Evolutionary conservation across 208 protist genomes (phyloP).

Genomic region (Wallacemonas sp.): DNA sequence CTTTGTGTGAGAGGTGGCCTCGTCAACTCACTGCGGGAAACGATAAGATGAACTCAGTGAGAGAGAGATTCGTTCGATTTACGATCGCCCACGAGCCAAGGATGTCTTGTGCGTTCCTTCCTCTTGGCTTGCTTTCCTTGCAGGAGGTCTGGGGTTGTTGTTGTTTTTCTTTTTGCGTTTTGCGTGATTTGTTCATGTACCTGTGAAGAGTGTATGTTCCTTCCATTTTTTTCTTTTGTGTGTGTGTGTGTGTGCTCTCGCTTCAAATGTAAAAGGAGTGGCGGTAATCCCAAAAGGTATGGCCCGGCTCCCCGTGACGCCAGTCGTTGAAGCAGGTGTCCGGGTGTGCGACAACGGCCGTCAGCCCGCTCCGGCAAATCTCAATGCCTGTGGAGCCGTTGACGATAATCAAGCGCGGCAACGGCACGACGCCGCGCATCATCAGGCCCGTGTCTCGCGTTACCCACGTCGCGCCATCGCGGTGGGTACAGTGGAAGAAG

Average conservation of each 20-base stretch:
- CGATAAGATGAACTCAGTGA: too few relatives aligned
- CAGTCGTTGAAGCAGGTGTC: slow-evolving; percentile 73
- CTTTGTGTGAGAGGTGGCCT: too few relatives aligned
- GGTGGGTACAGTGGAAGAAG: slow-evolving; percentile 82
- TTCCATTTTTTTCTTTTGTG: neutral
- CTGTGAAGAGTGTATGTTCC: too few relatives aligned
- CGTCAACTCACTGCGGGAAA: too few relatives aligned
- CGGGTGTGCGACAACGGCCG: slow-evolving; percentile 58
- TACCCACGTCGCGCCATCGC: slow-evolving; percentile 77
- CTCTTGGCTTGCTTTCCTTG: too few relatives aligned
- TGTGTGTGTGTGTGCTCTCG: neutral
- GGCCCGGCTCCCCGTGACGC: slow-evolving; percentile 40
- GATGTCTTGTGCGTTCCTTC: too few relatives aligned
- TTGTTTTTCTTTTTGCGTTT: neutral
- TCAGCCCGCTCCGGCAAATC: slow-evolving; percentile 67
- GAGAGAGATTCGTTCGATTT: too few relatives aligned
- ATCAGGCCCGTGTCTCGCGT: slow-evolving; percentile 62
- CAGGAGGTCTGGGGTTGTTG: too few relatives aligned
- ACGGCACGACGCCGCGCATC: slow-evolving; percentile 40
- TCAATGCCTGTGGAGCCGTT: slow-evolving; percentile 63
- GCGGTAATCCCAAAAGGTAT: slow-evolving; percentile 40
- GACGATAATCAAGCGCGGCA: slow-evolving; percentile 72
- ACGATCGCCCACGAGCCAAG: too few relatives aligned
- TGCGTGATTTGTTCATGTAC: neutral
- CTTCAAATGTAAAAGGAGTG: slow-evolving; percentile 34